Evolutionary conservation across 176 grass and related monocot species (phyloP), one percentile per base, ranked within the genome.

Genomic region (Thalia dealbata): DNA sequence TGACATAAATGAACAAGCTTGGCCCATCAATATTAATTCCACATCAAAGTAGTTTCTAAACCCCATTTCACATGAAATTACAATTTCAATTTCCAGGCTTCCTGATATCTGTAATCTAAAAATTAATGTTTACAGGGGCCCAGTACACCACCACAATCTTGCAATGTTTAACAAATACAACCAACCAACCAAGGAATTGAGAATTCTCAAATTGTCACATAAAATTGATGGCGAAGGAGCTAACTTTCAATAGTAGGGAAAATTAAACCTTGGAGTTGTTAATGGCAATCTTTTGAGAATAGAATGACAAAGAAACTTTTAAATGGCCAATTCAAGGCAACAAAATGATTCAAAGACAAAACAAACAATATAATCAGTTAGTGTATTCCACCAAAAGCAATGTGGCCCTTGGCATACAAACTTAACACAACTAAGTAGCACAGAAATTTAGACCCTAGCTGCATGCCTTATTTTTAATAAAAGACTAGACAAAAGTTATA

Each of bases 401-500:
- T 56, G 18, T 56, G 54, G 54, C 21, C 54, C 21, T 23, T 6
- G 54, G 22, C 54, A 21, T n/a, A 56, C 3, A 9, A 21, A 8
- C 54, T 9, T 11, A 61, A 68, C 38, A 43, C 3, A 44, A 43
- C 32, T 10, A 68, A 68, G 32, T 64, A 64, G 18, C 7, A 43
- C 3, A 44, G 44, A 14, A 28, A 9, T 67, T 67, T 67, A 67
- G 7, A 35, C 64, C 3, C 38, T 7, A n/a, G 65, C 16, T 68
- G 35, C 32, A 41, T 22, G 38, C 8, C 65, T 43, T 35, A 10
- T 8, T 68, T 23, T 38, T 41, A 3, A 32, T 21, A 61, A 22
- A 61, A 24, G 10, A 28, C 7, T 63, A 63, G 14, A 8, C 22
- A 65, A 50, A 41, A 41, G 80, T 42, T 55, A 72, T 86, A 51